Conservation (phyloP, 2,329 filamentous ascomycete species). For the Epichloe coenophiala region DNA sequence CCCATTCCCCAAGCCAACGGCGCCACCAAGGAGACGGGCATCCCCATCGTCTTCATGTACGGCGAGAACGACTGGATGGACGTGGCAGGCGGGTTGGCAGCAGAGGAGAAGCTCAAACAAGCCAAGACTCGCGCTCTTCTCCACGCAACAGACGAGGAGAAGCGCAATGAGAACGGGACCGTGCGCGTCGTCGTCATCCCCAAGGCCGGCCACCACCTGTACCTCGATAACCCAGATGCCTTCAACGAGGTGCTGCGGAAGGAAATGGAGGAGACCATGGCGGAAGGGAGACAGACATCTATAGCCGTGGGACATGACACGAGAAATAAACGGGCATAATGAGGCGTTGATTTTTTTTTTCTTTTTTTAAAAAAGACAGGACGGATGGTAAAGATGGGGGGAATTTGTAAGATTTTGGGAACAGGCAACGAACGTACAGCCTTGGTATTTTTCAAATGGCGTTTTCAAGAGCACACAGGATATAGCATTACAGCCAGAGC, state of each 20-base stretch:
- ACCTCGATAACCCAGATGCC: slow-evolving; percentile 44
- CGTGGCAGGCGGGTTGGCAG: slow-evolving; percentile 67
- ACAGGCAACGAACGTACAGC: too few relatives aligned
- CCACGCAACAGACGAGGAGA: slow-evolving; percentile 53
- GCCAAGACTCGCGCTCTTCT: slow-evolving; percentile 47
- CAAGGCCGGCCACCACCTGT: slow-evolving; percentile 46
- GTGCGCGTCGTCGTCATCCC: slow-evolving; percentile 69
- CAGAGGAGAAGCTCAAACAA: slow-evolving; percentile 64
- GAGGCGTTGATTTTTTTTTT: too few relatives aligned
- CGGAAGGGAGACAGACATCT: slow-evolving; percentile 8
- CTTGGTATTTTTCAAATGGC: too few relatives aligned
- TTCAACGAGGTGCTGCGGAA: slow-evolving; percentile 40
- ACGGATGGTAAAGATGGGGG: too few relatives aligned
- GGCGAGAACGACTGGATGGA: slow-evolving; percentile 99
- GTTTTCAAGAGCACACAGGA: too few relatives aligned
- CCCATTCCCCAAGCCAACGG: slow-evolving; percentile 21
- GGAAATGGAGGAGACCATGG: slow-evolving; percentile 38
- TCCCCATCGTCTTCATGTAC: slow-evolving; percentile 88
- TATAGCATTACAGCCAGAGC: too few relatives aligned
- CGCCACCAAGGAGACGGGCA: slow-evolving; percentile 41
- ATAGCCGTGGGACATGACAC: too few relatives aligned
- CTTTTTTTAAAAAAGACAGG: too few relatives aligned
- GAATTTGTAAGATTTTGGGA: too few relatives aligned
- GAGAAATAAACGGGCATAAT: too few relatives aligned
- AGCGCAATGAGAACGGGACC: slow-evolving; percentile 58